Evolutionary conservation across 2,329 filamentous ascomycete genomes (phyloP), one percentile per base, ranked within the genome.

Genomic region (Talaromyces verruculosus): DNA sequence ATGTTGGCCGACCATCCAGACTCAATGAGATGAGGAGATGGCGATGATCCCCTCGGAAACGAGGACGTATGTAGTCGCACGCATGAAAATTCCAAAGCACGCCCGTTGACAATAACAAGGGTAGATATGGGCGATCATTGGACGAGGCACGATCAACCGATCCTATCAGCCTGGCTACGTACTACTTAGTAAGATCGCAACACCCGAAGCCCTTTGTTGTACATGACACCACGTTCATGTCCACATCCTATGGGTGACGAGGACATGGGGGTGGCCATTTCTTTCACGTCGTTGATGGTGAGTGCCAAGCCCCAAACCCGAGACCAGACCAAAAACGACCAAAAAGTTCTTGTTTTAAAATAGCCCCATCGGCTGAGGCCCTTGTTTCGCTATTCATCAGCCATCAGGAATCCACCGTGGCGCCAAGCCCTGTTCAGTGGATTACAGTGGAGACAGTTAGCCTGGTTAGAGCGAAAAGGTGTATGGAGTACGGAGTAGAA

Each of bases 331-430:
- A 55, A 19, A 55, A 55, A 49, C 45, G 39, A 28, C 25, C 25
- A 6, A 33, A 13, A 55, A 53, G 51, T 33, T 55, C 51, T 35
- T 55, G 51, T 55, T 43, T 60, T 43, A 33, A 30, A 41, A 37
- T n/a, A 25, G 55, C 55, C 37, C 55, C 55, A n/a, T 59, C 55
- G 55, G 55, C 55, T 15, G 33, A 6, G 35, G 19, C 15, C 37
- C 39, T 47, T 45, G 43, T 43, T 61, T 33, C 15, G 13, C 35
- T 59, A 5, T 25, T 43, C 58, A 35, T 28, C 37, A 28, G 35
- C 57, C 57, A 59, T 17, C 58, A 47, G 58, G 25, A 47, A 61
- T 28, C 59, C 59, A 49, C 43, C n/a, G 10, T 49, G 41, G 59
- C 41, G 59, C 41, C 59, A 37, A 61, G 43, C 43, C 30, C 2